Conservation (phyloP, 1,284 basidiomycete genomes). For the Omphalotus olearius region DNA sequence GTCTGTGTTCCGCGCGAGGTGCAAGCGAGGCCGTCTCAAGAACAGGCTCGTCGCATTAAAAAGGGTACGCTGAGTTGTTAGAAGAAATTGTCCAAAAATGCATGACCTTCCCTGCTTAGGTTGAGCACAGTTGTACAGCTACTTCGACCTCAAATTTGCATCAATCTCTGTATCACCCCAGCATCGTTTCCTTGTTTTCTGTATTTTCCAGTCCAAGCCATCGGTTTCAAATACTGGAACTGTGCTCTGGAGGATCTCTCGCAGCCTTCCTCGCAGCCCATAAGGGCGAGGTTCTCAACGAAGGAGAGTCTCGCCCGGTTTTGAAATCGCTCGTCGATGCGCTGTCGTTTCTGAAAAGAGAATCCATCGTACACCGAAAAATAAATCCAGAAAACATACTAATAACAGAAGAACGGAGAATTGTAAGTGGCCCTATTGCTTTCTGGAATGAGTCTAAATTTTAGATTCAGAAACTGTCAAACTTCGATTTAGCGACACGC, state of each 20-base stretch:
- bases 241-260: conserved; percentile 40
- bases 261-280: conserved; percentile 23
- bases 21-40: conserved; percentile 36
- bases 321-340: conserved; percentile 37
- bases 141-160: conserved; percentile 27
- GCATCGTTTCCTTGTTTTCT: conserved; percentile 44
- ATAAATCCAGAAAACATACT: conserved; percentile 31
- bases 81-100: neutral
- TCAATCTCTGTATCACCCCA: conserved; percentile 44
- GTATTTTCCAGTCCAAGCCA: conserved; percentile 30
- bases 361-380: conserved; percentile 34
- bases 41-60: conserved; percentile 37
- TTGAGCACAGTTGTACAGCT: neutral
- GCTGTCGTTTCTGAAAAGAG: conserved; percentile 38
- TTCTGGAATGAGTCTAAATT: neutral
- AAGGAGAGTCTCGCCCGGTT: conserved; percentile 34
- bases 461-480: conserved; percentile 32
- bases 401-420: conserved; percentile 28
- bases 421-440: conserved; percentile 24
- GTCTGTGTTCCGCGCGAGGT: conserved; percentile 34
- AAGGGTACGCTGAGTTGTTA: conserved; percentile 25
- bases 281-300: conserved; percentile 23
- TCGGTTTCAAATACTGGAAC: conserved; percentile 39
- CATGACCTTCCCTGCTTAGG: neutral
- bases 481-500: conserved; percentile 28